Conservation (phyloP, 2,329 filamentous ascomycete genomes). For the Emergomyces pasteurianus region DNA sequence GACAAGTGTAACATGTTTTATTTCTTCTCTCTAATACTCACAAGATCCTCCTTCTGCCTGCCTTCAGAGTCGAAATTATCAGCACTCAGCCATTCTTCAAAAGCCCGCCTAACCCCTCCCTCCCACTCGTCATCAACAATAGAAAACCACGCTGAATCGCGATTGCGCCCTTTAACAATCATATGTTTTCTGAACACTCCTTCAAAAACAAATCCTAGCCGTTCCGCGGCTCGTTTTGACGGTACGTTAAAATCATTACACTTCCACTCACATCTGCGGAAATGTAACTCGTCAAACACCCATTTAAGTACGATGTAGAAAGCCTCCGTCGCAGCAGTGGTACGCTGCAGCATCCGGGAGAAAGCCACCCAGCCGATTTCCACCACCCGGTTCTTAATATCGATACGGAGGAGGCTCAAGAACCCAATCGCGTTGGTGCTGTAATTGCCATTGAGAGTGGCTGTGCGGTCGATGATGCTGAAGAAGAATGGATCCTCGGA, state of each 20-base stretch:
- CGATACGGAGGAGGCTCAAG: conserved; percentile 35
- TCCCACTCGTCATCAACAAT: conserved; percentile 50
- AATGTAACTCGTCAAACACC: conserved; percentile 43
- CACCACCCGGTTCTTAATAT: conserved; percentile 37
- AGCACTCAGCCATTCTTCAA: conserved; percentile 44
- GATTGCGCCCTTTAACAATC: conserved; percentile 43
- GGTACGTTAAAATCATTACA: conserved; percentile 45
- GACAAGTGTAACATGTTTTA: background rate
- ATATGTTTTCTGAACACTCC: conserved; percentile 51
- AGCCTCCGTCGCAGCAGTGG: conserved; percentile 45
- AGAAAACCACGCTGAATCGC: conserved; percentile 51
- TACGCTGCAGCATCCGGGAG: conserved; percentile 40
- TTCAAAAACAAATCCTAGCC: conserved; percentile 49
- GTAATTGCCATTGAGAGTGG: conserved; percentile 12
- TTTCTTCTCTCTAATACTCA: conserved; percentile 18
- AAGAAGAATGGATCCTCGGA: conserved; percentile 33
- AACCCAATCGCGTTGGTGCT: conserved; percentile 31
- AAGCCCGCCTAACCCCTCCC: conserved; percentile 25
- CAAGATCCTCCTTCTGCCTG: conserved; percentile 38
- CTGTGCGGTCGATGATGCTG: conserved; percentile 31
- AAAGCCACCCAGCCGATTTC: conserved; percentile 50
- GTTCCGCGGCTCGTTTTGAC: conserved; percentile 42
- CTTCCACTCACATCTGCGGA: conserved; percentile 53
- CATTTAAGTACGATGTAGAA: conserved; percentile 45
- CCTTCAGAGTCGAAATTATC: conserved; percentile 46